phyloP scores from a whole-genome alignment of 768 basidiomycete species.

The Rhizopogon salebrosus region DNA sequence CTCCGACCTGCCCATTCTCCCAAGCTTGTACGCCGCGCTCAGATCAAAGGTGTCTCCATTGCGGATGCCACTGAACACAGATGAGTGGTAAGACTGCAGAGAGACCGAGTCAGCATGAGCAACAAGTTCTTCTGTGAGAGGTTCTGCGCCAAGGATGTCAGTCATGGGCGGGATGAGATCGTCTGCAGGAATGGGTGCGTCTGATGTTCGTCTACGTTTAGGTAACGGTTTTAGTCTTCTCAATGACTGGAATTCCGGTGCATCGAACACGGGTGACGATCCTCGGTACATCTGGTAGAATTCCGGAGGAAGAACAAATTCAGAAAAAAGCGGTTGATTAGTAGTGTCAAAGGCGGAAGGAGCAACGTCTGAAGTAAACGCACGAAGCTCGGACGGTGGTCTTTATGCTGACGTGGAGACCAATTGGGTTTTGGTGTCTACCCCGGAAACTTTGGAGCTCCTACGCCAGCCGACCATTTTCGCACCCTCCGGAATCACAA shows the following conservation, averaged over 20 bases:
- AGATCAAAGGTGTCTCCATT: conserved; percentile 18
- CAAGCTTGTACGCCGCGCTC: conserved; percentile 20
- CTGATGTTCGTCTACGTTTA: conserved; percentile 61
- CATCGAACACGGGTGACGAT: conserved; percentile 59
- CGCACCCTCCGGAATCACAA: conserved; percentile 2
- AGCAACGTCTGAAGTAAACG: conserved; percentile 12
- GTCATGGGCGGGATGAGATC: conserved; percentile 26
- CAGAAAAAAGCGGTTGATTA: conserved; percentile 6
- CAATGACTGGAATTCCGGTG: conserved; percentile 55
- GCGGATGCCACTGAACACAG: conserved; percentile 38
- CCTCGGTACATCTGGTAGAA: conserved; percentile 43
- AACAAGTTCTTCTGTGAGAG: conserved; percentile 53
- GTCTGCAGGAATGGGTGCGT: conserved; percentile 20
- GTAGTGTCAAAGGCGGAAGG: conserved; percentile 11
- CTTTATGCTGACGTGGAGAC: conserved; percentile 25
- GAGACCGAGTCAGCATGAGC: conserved; percentile 54
- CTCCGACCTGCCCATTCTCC: conserved; percentile 32
- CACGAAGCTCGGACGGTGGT: conserved; percentile 1
- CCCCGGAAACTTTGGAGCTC: too few relatives aligned
- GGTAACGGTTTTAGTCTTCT: conserved; percentile 75
- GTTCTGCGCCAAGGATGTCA: conserved; percentile 36
- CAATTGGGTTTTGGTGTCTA: too few relatives aligned
- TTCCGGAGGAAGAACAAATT: conserved; percentile 7
- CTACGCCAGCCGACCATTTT: conserved; percentile 7
- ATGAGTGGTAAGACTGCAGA: conserved; percentile 60